Evolutionary conservation across 257 asterid species (phyloP).

Genomic region (Solanum sparsipilum): DNA sequence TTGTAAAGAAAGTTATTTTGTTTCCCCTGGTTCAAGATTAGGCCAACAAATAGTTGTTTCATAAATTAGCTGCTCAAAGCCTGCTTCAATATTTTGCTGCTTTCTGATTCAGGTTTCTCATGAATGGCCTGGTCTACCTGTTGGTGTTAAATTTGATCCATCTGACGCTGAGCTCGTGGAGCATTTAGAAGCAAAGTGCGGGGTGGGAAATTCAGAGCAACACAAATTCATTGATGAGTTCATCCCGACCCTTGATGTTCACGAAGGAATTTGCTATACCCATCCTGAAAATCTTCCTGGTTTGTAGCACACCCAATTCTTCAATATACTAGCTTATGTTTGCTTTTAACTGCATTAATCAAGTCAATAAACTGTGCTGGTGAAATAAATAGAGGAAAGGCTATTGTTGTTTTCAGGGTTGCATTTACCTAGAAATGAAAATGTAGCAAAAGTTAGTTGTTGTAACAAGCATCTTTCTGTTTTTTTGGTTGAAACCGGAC

Average conservation of each 20-base stretch:
- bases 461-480: background rate
- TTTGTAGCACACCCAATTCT: slow-evolving; percentile 11
- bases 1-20: background rate
- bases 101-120: slow-evolving; percentile 33
- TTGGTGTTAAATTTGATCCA: slow-evolving; percentile 85
- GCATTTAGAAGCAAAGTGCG: slow-evolving; percentile 78
- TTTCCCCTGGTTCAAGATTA: background rate
- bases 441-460: background rate
- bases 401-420: background rate
- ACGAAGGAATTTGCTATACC: slow-evolving; percentile 74
- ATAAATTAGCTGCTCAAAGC: background rate
- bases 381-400: background rate
- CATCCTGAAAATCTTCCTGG: slow-evolving; percentile 99
- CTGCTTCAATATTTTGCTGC: background rate
- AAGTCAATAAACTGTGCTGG: background rate
- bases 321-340: background rate
- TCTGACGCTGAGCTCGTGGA: slow-evolving; percentile 69
- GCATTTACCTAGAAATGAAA: background rate
- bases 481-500: background rate
- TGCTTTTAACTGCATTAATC: background rate
- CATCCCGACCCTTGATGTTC: slow-evolving; percentile 65
- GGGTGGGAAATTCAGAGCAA: slow-evolving; percentile 34
- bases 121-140: slow-evolving; percentile 82
- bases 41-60: background rate
- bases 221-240: slow-evolving; percentile 66